Percentiles rank a stretch among this genome's conserved stretches.
Evolutionary conservation across 768 basidiomycete species (phyloP).

Genomic region (Tephrocybe sp.): DNA sequence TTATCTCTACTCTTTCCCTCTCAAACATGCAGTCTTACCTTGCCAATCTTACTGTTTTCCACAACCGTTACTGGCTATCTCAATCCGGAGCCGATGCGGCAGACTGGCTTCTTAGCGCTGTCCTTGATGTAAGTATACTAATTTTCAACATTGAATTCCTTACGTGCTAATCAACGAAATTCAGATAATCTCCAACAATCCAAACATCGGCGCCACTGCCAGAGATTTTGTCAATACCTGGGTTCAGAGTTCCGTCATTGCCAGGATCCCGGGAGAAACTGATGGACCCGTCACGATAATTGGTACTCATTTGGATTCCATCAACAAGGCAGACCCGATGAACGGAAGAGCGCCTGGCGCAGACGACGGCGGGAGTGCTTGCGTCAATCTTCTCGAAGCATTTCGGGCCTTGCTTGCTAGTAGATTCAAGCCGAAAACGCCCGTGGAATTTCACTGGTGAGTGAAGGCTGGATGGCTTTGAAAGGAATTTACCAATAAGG

Average conservation of each 20-base stretch:
- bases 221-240: constrained; percentile 14
- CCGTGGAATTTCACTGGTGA: constrained; percentile 53
- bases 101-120: constrained; percentile 29
- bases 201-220: constrained; percentile 24
- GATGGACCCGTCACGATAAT: constrained; percentile 23
- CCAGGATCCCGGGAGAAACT: constrained; percentile 18
- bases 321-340: constrained; percentile 25
- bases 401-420: constrained; percentile 40
- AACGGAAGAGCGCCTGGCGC: constrained; percentile 33
- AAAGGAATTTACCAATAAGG: not conserved
- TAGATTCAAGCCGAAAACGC: constrained; percentile 39
- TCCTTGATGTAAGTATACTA: constrained; percentile 19
- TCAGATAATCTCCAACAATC: constrained; percentile 22
- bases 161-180: not conserved
- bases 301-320: constrained; percentile 29
- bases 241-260: constrained; percentile 22
- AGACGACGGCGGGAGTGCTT: constrained; percentile 42
- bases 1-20: constrained; percentile 23
- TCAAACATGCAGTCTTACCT: constrained; percentile 28
- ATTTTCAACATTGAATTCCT: not conserved
- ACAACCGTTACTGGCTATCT: constrained; percentile 32
- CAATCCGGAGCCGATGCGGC: constrained; percentile 30
- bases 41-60: constrained; percentile 26
- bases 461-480: not conserved
- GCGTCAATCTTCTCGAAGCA: constrained; percentile 44